Evolutionary conservation across 345 rosid genomes (phyloP).

Genomic region (Bruguiera gymnorhiza): DNA sequence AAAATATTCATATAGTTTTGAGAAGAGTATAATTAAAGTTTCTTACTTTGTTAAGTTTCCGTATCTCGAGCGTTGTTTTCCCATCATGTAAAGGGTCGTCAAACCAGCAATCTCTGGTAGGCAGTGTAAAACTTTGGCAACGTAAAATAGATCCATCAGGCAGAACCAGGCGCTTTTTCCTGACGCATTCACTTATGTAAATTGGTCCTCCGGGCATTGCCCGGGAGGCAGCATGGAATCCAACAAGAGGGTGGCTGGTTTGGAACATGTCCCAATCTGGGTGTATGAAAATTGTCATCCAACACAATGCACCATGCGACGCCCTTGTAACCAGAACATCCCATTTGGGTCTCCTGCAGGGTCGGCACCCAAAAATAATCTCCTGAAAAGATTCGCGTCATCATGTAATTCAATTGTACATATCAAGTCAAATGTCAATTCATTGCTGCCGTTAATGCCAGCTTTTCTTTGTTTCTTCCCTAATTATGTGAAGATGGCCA

Average conservation of each 20-base stretch:
- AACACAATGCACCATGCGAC: slow-evolving; percentile 26
- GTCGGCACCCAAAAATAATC: slow-evolving; percentile 21
- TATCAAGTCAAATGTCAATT: neutral
- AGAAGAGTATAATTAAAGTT: too few species aligned
- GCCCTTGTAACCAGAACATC: slow-evolving; percentile 21
- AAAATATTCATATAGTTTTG: neutral
- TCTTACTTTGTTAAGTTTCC: slow-evolving; percentile 5
- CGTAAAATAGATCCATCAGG: slow-evolving; percentile 32
- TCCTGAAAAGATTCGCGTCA: neutral
- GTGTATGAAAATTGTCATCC: slow-evolving; percentile 30
- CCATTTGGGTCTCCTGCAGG: slow-evolving; percentile 21
- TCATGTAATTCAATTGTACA: too few species aligned
- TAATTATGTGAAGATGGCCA: slow-evolving; percentile 6
- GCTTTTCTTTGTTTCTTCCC: neutral
- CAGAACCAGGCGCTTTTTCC: slow-evolving; percentile 25
- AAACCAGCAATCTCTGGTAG: slow-evolving; percentile 26
- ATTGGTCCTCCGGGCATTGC: slow-evolving; percentile 28
- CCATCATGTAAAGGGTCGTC: slow-evolving; percentile 15
- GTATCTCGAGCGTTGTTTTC: neutral
- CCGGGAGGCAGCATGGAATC: slow-evolving; percentile 34
- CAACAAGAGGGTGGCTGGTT: slow-evolving; percentile 23
- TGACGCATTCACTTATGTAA: slow-evolving; percentile 28
- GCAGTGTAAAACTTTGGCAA: slow-evolving; percentile 29
- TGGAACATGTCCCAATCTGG: slow-evolving; percentile 42
- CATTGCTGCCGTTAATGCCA: neutral